A percentile compares a stretch with the other conserved stretches of the same genome.
Evolutionary conservation across 176 grass and related monocot genomes (phyloP).

Genomic region (Rhynchospora tenuis): DNA sequence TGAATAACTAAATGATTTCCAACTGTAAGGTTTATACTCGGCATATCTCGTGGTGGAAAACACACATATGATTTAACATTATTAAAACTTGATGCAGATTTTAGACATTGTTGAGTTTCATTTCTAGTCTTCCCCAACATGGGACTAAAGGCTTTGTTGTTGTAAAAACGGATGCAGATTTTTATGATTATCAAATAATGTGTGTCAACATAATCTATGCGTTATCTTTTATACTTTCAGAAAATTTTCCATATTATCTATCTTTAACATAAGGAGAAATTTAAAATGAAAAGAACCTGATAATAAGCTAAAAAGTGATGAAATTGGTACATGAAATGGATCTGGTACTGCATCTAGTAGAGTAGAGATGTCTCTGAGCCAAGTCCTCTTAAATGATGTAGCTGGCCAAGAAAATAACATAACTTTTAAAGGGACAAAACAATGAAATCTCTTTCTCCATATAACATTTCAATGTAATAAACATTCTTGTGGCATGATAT

Average conservation of each 20-base stretch:
- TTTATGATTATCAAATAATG: not conserved
- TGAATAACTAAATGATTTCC: not conserved
- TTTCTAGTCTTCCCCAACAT: too few species aligned
- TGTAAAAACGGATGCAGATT: not conserved
- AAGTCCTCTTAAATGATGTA: conserved; percentile 24
- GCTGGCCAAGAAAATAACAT: conserved; percentile 12
- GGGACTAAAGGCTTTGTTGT: not conserved
- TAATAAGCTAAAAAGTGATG: conserved; percentile 25
- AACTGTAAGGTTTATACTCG: not conserved
- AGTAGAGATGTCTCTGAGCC: conserved; percentile 12
- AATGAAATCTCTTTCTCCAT: not conserved
- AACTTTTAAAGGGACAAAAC: not conserved
- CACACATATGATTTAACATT: not conserved
- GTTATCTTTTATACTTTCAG: not conserved
- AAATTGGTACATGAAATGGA: conserved; percentile 18
- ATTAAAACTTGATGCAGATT: too few species aligned
- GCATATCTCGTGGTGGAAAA: not conserved
- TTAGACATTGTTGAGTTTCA: too few species aligned
- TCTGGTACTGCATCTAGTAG: conserved; percentile 14
- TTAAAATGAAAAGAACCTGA: conserved; percentile 19
- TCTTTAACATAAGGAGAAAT: not conserved
- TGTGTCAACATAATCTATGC: not conserved
- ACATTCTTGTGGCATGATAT: not conserved
- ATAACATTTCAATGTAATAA: not conserved
- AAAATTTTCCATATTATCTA: not conserved